phyloP scores from a whole-genome alignment of 2,329 filamentous ascomycete genomes.

The Hypoxylon sp. region DNA sequence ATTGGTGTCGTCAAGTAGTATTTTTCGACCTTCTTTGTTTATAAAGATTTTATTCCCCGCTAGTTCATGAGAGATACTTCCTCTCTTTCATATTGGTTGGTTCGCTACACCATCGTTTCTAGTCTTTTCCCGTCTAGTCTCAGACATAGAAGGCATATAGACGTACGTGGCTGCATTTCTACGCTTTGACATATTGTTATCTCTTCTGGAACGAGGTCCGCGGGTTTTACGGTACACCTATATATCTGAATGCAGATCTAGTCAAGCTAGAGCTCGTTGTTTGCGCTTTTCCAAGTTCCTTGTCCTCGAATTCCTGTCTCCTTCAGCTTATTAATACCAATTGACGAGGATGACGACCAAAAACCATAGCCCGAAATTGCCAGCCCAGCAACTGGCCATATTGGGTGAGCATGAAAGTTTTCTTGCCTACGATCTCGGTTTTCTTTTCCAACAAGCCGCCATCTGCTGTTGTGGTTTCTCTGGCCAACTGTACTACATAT shows the following conservation, averaged over 20 bases:
- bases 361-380: constrained; percentile 71
- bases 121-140: constrained; percentile 16
- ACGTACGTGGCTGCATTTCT: constrained; percentile 3
- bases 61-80: constrained; percentile 10
- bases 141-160: constrained; percentile 14
- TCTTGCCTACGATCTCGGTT: constrained; percentile 32
- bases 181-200: constrained; percentile 6
- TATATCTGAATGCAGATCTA: constrained; percentile 10
- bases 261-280: not conserved
- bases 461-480: not conserved
- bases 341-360: constrained; percentile 43
- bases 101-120: constrained; percentile 13
- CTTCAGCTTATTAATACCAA: constrained; percentile 3
- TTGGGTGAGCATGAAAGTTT: constrained; percentile 70
- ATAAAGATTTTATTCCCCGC: constrained; percentile 36
- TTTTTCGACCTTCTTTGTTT: constrained; percentile 37
- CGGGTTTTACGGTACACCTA: not conserved
- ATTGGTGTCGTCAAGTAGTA: constrained; percentile 44
- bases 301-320: constrained; percentile 3
- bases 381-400: constrained; percentile 82
- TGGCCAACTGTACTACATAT: constrained; percentile 14
- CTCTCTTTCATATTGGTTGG: constrained; percentile 27
- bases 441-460: constrained; percentile 1
- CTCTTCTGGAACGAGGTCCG: constrained; percentile 1
- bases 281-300: not conserved